Percentiles rank a stretch among this genome's conserved stretches.
These are phyloP conservation scores for Pontederia paniculata DNA, from an alignment of 176 grass and related monocot species.

Conservation along the genomic window DNA sequence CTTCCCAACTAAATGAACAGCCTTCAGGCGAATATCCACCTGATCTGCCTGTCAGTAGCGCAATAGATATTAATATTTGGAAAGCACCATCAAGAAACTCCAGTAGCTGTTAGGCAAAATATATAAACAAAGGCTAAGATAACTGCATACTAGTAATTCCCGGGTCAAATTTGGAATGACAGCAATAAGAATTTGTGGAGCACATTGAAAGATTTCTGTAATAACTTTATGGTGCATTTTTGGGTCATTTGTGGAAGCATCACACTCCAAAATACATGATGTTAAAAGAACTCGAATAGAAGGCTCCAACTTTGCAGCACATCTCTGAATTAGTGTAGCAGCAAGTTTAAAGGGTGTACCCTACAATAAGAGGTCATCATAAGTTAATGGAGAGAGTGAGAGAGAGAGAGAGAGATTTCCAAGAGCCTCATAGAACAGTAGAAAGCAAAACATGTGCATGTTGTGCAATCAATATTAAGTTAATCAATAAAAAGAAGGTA, in stretches of 20 bases:
- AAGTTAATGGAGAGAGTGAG: neutral
- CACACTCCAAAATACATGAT: slow-evolving; percentile 49
- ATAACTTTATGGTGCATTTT: slow-evolving; percentile 71
- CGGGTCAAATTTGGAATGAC: slow-evolving; percentile 76
- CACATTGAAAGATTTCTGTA: slow-evolving; percentile 74
- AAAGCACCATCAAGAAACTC: neutral
- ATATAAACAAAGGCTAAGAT: slow-evolving; percentile 13
- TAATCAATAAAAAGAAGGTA: no score
- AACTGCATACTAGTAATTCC: slow-evolving; percentile 63
- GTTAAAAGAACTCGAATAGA: slow-evolving; percentile 45
- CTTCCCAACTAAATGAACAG: slow-evolving; percentile 62
- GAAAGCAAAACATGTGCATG: neutral
- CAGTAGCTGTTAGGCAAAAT: slow-evolving; percentile 21
- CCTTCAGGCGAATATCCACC: slow-evolving; percentile 53
- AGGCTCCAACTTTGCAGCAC: slow-evolving; percentile 55
- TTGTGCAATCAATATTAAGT: no score
- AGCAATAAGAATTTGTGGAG: slow-evolving; percentile 57
- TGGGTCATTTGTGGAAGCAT: slow-evolving; percentile 31
- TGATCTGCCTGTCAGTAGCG: slow-evolving; percentile 50
- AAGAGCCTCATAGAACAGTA: neutral
- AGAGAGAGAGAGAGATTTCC: neutral
- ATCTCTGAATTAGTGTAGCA: slow-evolving; percentile 46
- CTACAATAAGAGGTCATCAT: slow-evolving; percentile 27
- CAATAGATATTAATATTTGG: neutral
- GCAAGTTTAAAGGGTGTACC: slow-evolving; percentile 61